phyloP scores from a whole-genome alignment of 208 protist genomes.

The Wallacemonas sp. region DNA sequence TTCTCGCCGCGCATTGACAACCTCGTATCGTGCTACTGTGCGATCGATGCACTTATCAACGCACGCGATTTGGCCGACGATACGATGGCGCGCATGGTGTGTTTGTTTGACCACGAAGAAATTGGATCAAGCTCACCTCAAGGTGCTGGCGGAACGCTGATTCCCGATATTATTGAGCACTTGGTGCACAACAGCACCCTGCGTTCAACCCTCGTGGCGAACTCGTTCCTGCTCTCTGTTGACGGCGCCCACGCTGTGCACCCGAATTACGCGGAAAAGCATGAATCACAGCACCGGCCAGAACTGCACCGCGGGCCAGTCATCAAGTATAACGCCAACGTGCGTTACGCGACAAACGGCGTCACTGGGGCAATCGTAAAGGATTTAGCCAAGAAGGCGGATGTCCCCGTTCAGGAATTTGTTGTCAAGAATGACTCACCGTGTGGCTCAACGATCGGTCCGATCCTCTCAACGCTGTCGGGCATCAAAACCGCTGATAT shows the following conservation, averaged over 20 bases:
- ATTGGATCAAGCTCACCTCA: constrained; percentile 76
- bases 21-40: constrained; percentile 93
- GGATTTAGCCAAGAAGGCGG: constrained; percentile 59
- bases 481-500: constrained; percentile 97
- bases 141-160: constrained; percentile 73
- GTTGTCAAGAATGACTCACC: constrained; percentile 96
- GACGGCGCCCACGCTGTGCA: constrained; percentile 97
- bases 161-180: constrained; percentile 80
- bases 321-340: constrained; percentile 97
- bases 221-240: constrained; percentile 93
- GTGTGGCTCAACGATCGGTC: constrained; percentile 97
- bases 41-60: constrained; percentile 77
- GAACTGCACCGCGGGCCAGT: constrained; percentile 91
- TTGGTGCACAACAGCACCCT: constrained; percentile 20
- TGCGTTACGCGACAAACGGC: constrained; percentile 95
- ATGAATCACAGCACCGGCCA: constrained; percentile 92
- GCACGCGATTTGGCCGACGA: constrained; percentile 51
- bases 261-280: constrained; percentile 95
- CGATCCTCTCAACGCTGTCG: constrained; percentile 89
- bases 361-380: constrained; percentile 86
- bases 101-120: constrained; percentile 91
- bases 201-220: constrained; percentile 68
- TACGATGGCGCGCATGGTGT: constrained; percentile 82
- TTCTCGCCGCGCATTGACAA: constrained; percentile 96
- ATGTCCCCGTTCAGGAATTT: constrained; percentile 90